Evolutionary conservation across 2,329 filamentous ascomycete species (phyloP), one percentile per base, ranked within the genome.

Genomic region (Diaporthe caulivora): DNA sequence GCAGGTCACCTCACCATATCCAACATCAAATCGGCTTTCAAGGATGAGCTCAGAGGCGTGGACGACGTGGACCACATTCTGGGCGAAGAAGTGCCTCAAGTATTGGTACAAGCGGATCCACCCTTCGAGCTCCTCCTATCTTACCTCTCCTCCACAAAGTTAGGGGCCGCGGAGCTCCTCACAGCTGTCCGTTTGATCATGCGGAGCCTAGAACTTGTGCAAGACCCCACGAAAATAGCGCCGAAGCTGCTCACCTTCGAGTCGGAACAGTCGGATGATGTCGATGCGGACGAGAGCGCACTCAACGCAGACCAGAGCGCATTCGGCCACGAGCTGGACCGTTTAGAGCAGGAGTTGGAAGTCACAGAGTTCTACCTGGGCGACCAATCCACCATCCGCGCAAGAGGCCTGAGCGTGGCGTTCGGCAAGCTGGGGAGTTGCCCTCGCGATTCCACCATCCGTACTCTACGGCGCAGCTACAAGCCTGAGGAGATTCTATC

Each of bases 341-440:
- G 89, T 71, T 85, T 91, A 0, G 90, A 92, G 78, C 84, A 90
- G 53, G 92, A 94, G 79, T 87, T 95, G 62, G 88, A 92, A 70
- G 86, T 91, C 73, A 93, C 92, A 5, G 88, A 94, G 75, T 90
- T 91, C 67, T 90, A 93, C 75, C 85, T 95, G 6, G 89, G 91
- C 67, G 87, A 91, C 76, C 91, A 92, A 40, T 88, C 91, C 55
- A 87, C 88, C 75, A 86, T 89, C 70, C 90, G 92, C 42, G 90
- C 90, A 55, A 86, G 89, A 58, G 90, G 91, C 7, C 83, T 95
- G 15, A 92, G 91, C 31, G 84, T 92, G 21, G 92, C 93, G 0
- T 90, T 95, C 62, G 88, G 89, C 65, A 93, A 93, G 79, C 87
- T 96, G 6, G 91, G 91, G 80, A 87, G 88, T 29, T 93, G 93